Evolutionary conservation across 2,329 filamentous ascomycete genomes (phyloP).

Genomic region (Fusarium sublunatum): DNA sequence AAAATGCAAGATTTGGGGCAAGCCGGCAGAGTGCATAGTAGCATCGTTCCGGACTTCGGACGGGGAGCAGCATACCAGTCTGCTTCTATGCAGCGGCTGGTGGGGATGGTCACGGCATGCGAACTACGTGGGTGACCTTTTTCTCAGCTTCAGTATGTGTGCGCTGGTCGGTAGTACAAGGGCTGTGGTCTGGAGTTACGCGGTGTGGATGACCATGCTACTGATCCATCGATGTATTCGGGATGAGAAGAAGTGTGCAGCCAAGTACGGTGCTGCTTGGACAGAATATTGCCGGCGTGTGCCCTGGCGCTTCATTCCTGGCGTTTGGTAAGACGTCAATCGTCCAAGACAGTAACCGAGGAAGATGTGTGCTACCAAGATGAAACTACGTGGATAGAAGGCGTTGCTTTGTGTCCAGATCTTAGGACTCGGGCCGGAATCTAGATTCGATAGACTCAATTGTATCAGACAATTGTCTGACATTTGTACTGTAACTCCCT

Average conservation of each 20-base stretch:
- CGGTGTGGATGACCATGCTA: slow-evolving; percentile 57
- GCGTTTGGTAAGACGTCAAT: slow-evolving; percentile 39
- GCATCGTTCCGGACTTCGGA: slow-evolving; percentile 56
- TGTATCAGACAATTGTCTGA: not conserved
- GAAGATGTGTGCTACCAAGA: not conserved
- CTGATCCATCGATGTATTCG: slow-evolving; percentile 58
- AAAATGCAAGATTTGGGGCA: slow-evolving; percentile 57
- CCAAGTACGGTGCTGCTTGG: slow-evolving; percentile 60
- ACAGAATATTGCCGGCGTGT: slow-evolving; percentile 56
- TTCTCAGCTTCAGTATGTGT: slow-evolving; percentile 54
- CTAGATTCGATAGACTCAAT: slow-evolving; percentile 5
- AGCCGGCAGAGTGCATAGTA: slow-evolving; percentile 52
- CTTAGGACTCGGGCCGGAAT: fast-evolving
- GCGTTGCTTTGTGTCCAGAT: not conserved
- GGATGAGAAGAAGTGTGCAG: slow-evolving; percentile 57
- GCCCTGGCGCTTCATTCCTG: slow-evolving; percentile 55
- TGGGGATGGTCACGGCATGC: slow-evolving; percentile 48
- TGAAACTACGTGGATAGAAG: not conserved
- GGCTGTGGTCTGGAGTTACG: slow-evolving; percentile 58
- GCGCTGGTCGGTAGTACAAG: slow-evolving; percentile 53
- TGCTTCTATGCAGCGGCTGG: slow-evolving; percentile 47
- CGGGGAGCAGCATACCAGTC: slow-evolving; percentile 52
- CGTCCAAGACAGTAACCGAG: fast-evolving
- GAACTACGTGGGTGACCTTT: slow-evolving; percentile 46
- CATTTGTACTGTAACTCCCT: too few species aligned